Evolutionary conservation across 495 filamentous ascomycete species (phyloP), one percentile per base, ranked within the genome.

Genomic region (Pseudomonodictys pantanalensis): DNA sequence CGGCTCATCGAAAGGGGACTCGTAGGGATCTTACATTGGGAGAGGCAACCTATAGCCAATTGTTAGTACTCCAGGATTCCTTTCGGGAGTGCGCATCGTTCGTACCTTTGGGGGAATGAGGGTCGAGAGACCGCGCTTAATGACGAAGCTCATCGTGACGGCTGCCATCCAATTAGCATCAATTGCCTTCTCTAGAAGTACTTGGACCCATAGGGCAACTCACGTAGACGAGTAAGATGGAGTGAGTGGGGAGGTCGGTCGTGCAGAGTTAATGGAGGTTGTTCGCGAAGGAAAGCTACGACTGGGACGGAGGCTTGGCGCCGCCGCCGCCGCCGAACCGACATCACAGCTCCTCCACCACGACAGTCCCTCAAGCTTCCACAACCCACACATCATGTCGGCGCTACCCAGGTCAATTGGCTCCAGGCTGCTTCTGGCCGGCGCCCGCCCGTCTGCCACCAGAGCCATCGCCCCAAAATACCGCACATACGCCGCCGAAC

Each of bases 81-180:
- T 46, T 53, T 23, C 33, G 33, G 22, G 51, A 47, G 49, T 41
- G 44, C 54, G 49, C 60, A 52, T 32, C 42, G 22, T 28, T 66
- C 83, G 63, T 83, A 92, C 92, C 88, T 97, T 97, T 66, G 93
- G 93, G 67, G 93, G 93, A 75, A 99, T 95, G 72, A 99, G 83
- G 81, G 95, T 96, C 70, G 95, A 97, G 71, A 99, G 87, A 81
- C 83, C 87, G 75, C 92, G 84, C 75, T 87, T 87, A 68, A 83
- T 80, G 69, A 93, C 83, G 84, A 82, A 91, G 79, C 91, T 96
- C 92, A 96, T 97, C 75, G 78, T 87, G 83, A 73, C 71, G 72
- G 74, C 75, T 58, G 55, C 48, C 18, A 3, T 52, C 30, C 51
- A 56, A 48, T 67, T 43, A 67, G 55, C 22, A 60, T 60, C 59